A percentile compares a stretch with the other conserved stretches of the same genome.
phyloP scores from a whole-genome alignment of 1,139 yeast genomes.

The Debaryomyces coudertii region DNA sequence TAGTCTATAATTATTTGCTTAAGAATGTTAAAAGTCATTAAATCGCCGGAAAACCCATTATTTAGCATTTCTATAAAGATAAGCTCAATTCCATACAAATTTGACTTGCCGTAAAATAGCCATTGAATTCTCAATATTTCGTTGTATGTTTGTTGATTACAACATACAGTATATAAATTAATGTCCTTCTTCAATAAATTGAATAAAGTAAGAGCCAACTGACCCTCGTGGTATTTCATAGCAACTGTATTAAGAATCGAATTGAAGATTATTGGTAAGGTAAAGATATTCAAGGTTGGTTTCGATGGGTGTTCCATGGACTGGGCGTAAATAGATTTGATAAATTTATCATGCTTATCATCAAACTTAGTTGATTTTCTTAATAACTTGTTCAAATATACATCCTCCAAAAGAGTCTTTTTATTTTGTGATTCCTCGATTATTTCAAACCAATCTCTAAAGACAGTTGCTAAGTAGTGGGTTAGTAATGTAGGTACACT shows the following conservation, averaged over 20 bases:
- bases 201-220: constrained; percentile 39
- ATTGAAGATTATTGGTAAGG: constrained; percentile 44
- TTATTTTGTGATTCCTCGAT: constrained; percentile 5
- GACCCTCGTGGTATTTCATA: constrained; percentile 38
- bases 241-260: constrained; percentile 30
- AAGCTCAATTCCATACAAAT: constrained; percentile 40
- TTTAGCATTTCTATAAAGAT: constrained; percentile 42
- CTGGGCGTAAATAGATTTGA: constrained; percentile 18
- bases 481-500: constrained; percentile 18
- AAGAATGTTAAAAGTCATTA: constrained; percentile 38
- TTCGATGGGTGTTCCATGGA: constrained; percentile 22
- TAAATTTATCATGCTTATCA: constrained; percentile 22
- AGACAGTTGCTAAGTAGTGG: constrained; percentile 19
- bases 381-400: constrained; percentile 18
- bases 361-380: constrained; percentile 17
- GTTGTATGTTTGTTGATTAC: constrained; percentile 49
- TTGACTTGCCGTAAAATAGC: constrained; percentile 43
- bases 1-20: constrained; percentile 43
- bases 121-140: constrained; percentile 42
- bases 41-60: constrained; percentile 46
- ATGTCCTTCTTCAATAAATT: constrained; percentile 39
- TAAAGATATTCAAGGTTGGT: constrained; percentile 37
- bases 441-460: constrained; percentile 19
- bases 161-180: constrained; percentile 35
- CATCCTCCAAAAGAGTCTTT: constrained; percentile 10